Conservation (phyloP, 352 stramenopile genomes). For the Phytophthora sp. region DNA sequence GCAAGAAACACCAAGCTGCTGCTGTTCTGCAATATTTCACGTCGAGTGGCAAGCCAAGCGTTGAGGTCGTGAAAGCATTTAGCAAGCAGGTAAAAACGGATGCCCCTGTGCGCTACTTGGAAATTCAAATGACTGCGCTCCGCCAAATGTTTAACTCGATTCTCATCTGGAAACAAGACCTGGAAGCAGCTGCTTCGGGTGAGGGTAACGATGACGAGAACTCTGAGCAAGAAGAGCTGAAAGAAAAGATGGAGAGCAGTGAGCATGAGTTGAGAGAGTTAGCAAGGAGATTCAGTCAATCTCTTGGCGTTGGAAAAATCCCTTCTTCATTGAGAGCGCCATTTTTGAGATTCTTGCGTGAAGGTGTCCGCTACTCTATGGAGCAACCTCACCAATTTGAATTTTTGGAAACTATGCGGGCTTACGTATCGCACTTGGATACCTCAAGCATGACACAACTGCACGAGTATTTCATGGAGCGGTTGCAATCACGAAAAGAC, state of each 20-base stretch:
- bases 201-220: constrained; percentile 26
- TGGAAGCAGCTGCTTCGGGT: constrained; percentile 27
- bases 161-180: constrained; percentile 67
- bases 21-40: constrained; percentile 75
- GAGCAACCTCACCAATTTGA: constrained; percentile 60
- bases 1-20: constrained; percentile 80
- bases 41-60: constrained; percentile 46
- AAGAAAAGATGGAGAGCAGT: constrained; percentile 53
- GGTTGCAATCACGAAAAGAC: constrained; percentile 53
- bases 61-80: constrained; percentile 84
- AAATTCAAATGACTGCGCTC: constrained; percentile 89
- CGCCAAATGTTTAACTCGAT: constrained; percentile 73
- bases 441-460: constrained; percentile 65
- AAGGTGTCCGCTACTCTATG: constrained; percentile 80
- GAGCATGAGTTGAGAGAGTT: constrained; percentile 72
- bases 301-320: constrained; percentile 81
- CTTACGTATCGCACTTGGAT: constrained; percentile 80
- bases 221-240: constrained; percentile 60
- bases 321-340: constrained; percentile 61
- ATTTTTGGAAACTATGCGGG: constrained; percentile 74
- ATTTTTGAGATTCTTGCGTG: constrained; percentile 84
- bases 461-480: constrained; percentile 70
- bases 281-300: constrained; percentile 83
- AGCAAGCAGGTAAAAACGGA: constrained; percentile 80
- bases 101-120: constrained; percentile 78